Evolutionary conservation across 129 eudicot species (phyloP).

Genomic region (Logfia minima): DNA sequence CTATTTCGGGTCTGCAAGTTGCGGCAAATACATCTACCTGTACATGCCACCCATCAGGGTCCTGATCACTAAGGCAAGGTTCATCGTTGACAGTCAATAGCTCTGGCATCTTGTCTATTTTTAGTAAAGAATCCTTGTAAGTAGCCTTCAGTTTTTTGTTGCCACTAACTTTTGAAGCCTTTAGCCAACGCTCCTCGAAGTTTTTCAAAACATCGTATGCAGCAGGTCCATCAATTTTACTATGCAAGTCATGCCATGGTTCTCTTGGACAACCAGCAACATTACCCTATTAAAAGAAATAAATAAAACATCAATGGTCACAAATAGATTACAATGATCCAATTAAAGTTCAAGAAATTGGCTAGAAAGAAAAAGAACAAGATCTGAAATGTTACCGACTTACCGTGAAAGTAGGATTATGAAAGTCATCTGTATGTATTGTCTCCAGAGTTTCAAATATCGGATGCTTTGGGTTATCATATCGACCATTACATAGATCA

Average conservation of each 20-base stretch:
- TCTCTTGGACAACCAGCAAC: conserved; percentile 84
- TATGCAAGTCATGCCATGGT: conserved; percentile 98
- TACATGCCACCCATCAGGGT: conserved; percentile 84
- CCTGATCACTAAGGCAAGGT: conserved; percentile 61
- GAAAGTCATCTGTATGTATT: conserved; percentile 73
- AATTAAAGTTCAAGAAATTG: not conserved
- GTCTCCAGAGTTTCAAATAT: conserved; percentile 70
- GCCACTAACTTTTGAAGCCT: conserved; percentile 78
- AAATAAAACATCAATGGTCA: not conserved
- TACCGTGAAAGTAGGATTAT: conserved; percentile 73
- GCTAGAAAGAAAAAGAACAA: conserved; percentile 9
- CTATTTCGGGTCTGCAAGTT: too few species aligned
- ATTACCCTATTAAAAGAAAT: conserved; percentile 50
- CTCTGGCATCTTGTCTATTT: conserved; percentile 62
- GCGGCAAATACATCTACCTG: conserved; percentile 48
- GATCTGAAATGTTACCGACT: conserved; percentile 22
- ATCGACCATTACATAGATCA: conserved; percentile 93
- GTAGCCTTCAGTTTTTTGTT: conserved; percentile 50
- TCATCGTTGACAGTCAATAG: conserved; percentile 46
- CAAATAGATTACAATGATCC: not conserved
- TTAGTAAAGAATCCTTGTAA: conserved; percentile 59
- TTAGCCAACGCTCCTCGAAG: conserved; percentile 88
- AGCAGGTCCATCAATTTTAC: conserved; percentile 94
- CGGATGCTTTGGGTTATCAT: conserved; percentile 81
- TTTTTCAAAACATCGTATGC: conserved; percentile 82